Conservation (phyloP, 495 filamentous ascomycete species). For the Lasiosphaeria hispida region DNA sequence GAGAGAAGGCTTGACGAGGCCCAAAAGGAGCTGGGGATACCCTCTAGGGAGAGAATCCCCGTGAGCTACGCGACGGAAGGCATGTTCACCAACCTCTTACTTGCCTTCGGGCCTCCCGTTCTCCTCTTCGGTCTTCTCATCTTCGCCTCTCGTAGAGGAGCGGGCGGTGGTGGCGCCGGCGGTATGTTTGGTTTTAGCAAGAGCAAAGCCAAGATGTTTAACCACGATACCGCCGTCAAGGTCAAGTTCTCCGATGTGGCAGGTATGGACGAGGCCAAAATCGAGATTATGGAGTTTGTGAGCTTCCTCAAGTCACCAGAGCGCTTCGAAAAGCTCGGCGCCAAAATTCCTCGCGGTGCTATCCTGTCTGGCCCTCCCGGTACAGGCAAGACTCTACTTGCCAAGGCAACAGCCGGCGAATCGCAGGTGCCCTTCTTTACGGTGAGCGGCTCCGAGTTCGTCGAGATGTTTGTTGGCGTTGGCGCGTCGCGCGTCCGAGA, state of each 20-base stretch:
- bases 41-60: constrained; percentile 79
- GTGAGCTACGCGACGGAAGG: constrained; percentile 81
- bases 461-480: constrained; percentile 99
- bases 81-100: constrained; percentile 58
- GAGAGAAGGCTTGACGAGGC: constrained; percentile 84
- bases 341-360: constrained; percentile 95
- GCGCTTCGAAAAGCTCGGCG: constrained; percentile 86
- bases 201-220: constrained; percentile 93
- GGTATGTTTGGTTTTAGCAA: constrained; percentile 94
- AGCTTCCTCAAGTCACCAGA: constrained; percentile 90
- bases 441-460: constrained; percentile 97
- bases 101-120: constrained; percentile 83
- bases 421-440: constrained; percentile 97
- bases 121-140: constrained; percentile 78
- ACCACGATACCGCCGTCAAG: constrained; percentile 92
- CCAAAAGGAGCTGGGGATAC: constrained; percentile 82
- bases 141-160: constrained; percentile 66
- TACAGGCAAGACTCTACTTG: constrained; percentile 96
- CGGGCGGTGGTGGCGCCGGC: constrained; percentile 62
- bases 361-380: constrained; percentile 95
- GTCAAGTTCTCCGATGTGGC: constrained; percentile 97
- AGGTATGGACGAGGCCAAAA: constrained; percentile 97
- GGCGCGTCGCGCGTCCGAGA: constrained; percentile 93
- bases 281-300: constrained; percentile 99
- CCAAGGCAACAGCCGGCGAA: constrained; percentile 96